phyloP scores from a whole-genome alignment of 305 asterid species.

The Ilex paraguariensis region DNA sequence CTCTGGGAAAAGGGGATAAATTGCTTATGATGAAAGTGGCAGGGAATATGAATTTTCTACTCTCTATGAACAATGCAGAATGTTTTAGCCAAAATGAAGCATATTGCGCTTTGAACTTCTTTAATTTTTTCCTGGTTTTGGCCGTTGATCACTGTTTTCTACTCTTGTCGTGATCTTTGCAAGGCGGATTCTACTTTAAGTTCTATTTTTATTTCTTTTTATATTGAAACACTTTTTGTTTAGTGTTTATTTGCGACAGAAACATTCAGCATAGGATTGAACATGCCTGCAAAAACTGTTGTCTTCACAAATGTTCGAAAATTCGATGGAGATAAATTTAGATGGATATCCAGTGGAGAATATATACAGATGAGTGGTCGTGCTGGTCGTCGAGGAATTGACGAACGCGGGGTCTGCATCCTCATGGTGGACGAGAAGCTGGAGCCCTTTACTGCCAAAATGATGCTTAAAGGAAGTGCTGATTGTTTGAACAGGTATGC shows the following conservation, averaged over 20 bases:
- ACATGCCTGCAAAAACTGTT: slow-evolving; percentile 99
- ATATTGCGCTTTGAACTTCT: no score
- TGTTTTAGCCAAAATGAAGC: no score
- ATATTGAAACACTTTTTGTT: slow-evolving; percentile 23
- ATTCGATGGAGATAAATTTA: slow-evolving; percentile 93
- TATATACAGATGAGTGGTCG: slow-evolving; percentile 99
- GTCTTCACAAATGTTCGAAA: slow-evolving; percentile 97
- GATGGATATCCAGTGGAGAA: slow-evolving; percentile 98
- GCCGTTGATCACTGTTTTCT: no score
- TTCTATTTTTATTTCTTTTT: not conserved
- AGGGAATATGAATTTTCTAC: no score
- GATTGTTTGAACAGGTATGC: slow-evolving; percentile 92
- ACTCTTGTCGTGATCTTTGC: no score
- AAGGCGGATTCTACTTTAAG: no score
- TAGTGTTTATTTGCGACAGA: slow-evolving; percentile 99
- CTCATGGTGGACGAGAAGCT: slow-evolving; percentile 99
- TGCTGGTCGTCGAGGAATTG: slow-evolving; percentile 99
- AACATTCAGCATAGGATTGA: slow-evolving; percentile 98
- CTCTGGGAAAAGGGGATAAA: no score
- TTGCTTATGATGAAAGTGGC: no score
- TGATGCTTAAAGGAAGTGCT: slow-evolving; percentile 93
- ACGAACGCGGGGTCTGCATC: slow-evolving; percentile 97
- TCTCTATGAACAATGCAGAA: no score
- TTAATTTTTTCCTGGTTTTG: no score
- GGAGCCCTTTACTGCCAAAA: slow-evolving; percentile 89